A percentile compares a stretch with the other conserved stretches of the same genome.
phyloP scores from a whole-genome alignment of 1,284 basidiomycete genomes.

The Singerocomus inundabilis region DNA sequence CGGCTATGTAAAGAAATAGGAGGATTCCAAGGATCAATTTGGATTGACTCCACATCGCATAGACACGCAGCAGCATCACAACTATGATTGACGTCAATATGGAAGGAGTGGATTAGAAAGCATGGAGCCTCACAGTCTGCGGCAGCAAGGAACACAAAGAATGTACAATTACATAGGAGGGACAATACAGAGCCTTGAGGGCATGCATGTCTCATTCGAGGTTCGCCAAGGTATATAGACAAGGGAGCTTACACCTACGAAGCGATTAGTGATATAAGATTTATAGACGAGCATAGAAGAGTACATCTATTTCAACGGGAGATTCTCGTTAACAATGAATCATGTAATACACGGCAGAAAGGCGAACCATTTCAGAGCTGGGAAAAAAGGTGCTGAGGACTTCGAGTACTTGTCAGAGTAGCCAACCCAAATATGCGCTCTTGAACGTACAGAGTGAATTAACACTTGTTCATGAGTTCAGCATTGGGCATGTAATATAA shows the following conservation, averaged over 20 bases:
- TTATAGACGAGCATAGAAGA: too few relatives aligned
- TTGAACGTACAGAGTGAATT: conserved; percentile 1
- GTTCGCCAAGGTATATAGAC: too few relatives aligned
- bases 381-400: too few relatives aligned
- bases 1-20: background rate
- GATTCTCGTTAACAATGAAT: too few relatives aligned
- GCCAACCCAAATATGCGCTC: too few relatives aligned
- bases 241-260: too few relatives aligned
- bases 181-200: conserved; percentile 7
- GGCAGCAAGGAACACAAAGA: conserved; percentile 9
- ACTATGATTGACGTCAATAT: conserved; percentile 3
- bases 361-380: too few relatives aligned
- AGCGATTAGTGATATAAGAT: too few relatives aligned
- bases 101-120: too few relatives aligned
- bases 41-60: conserved; percentile 15
- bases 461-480: background rate
- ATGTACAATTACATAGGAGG: conserved; percentile 10
- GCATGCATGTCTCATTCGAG: background rate
- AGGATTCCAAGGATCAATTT: conserved; percentile 6
- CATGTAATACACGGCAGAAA: too few relatives aligned
- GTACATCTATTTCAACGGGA: too few relatives aligned
- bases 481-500: background rate
- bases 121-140: conserved; percentile 8
- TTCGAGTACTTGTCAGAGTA: too few relatives aligned
- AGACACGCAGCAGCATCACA: conserved; percentile 16